Evolutionary conservation across 2,329 filamentous ascomycete species (phyloP).

Genomic region (Claviceps capensis): DNA sequence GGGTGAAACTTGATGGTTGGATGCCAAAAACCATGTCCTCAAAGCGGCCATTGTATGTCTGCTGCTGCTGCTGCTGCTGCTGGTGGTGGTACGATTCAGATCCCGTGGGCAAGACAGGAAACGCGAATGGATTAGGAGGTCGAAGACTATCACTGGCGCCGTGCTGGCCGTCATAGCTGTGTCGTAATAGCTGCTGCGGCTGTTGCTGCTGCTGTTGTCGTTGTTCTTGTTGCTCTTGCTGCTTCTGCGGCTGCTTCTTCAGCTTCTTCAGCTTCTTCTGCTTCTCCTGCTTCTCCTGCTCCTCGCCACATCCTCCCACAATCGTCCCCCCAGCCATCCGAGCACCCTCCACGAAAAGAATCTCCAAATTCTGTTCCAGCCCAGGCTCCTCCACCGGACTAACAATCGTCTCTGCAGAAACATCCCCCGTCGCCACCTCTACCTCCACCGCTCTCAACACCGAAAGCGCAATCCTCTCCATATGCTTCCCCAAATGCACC

Average conservation of each 20-base stretch:
- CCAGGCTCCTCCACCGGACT: constrained; percentile 50
- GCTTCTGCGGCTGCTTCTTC: too few species aligned
- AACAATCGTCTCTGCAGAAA: constrained; percentile 50
- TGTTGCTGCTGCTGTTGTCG: constrained; percentile 5
- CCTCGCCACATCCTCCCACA: too few species aligned
- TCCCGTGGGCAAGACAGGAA: constrained; percentile 12
- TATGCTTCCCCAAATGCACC: constrained; percentile 86
- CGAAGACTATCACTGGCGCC: constrained; percentile 8
- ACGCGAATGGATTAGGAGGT: constrained; percentile 12
- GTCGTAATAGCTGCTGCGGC: not conserved
- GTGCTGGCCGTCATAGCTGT: not conserved
- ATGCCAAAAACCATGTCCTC: constrained; percentile 15
- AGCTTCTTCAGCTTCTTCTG: too few species aligned
- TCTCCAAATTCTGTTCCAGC: constrained; percentile 16
- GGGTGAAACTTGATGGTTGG: constrained; percentile 13
- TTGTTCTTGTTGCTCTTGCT: too few species aligned
- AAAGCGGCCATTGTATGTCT: constrained; percentile 10
- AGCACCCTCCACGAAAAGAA: too few species aligned
- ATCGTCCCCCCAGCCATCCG: too few species aligned
- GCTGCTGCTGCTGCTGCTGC: constrained; percentile 13
- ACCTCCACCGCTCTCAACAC: constrained; percentile 48
- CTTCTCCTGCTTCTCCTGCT: too few species aligned
- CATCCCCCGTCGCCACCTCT: constrained; percentile 29
- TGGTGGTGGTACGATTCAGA: constrained; percentile 12
- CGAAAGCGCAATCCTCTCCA: constrained; percentile 82